Evolutionary conservation across 495 filamentous ascomycete genomes (phyloP).

Genomic region (Lasiosphaeria hispida): DNA sequence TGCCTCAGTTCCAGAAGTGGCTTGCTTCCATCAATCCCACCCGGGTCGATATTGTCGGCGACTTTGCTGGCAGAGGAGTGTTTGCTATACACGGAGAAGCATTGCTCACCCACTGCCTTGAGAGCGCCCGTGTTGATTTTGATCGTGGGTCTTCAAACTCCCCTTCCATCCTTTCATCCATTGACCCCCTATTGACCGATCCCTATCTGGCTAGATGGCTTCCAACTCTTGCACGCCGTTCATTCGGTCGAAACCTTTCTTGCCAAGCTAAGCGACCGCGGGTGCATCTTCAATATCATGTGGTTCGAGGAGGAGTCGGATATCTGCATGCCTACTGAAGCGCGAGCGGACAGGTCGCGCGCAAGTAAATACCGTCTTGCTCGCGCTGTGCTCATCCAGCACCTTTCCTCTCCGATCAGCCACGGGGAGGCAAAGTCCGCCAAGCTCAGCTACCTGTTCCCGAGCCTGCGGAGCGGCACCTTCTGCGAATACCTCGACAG

Average conservation of each 20-base stretch:
- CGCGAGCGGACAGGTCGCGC: background rate
- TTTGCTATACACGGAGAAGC: slow-evolving; percentile 76
- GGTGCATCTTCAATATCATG: slow-evolving; percentile 66
- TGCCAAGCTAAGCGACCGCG: slow-evolving; percentile 54
- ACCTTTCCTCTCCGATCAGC: slow-evolving; percentile 46
- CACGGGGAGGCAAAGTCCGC: background rate
- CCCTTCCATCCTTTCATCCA: too few species aligned
- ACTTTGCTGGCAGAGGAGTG: slow-evolving; percentile 71
- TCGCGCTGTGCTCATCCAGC: slow-evolving; percentile 60
- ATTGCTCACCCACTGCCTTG: slow-evolving; percentile 59
- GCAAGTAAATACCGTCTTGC: slow-evolving; percentile 59
- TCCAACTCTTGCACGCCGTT: slow-evolving; percentile 69
- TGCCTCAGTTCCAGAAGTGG: too few species aligned
- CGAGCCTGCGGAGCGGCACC: slow-evolving; percentile 28
- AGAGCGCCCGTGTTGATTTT: slow-evolving; percentile 60
- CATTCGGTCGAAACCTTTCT: slow-evolving; percentile 67
- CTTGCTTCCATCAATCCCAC: background rate
- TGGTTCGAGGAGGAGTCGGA: slow-evolving; percentile 58
- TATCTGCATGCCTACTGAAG: slow-evolving; percentile 44
- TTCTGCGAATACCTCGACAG: slow-evolving; percentile 55
- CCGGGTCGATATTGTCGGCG: slow-evolving; percentile 45
- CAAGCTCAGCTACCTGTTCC: slow-evolving; percentile 31
- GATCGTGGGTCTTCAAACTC: slow-evolving; percentile 34
- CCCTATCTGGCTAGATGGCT: slow-evolving; percentile 44
- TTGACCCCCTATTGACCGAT: background rate